These are phyloP conservation scores for Colletotrichum orchidophilum DNA, from an alignment of 2,329 filamentous ascomycete species.

Conservation along the genomic window DNA sequence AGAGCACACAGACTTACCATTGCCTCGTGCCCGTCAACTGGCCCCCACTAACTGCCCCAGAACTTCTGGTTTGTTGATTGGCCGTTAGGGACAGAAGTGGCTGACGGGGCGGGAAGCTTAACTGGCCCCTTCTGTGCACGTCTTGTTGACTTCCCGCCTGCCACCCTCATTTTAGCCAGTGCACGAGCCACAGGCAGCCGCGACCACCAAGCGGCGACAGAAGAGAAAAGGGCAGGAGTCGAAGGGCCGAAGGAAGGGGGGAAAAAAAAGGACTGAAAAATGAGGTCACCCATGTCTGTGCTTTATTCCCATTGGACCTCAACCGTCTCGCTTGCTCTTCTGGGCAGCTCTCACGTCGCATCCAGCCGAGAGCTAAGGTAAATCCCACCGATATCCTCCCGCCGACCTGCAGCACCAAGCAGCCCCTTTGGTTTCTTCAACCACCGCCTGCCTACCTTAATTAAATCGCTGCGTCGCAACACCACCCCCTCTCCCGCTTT, in stretches of 20 bases:
- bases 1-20: not conserved
- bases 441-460: not conserved
- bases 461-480: not conserved
- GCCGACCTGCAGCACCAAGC: conserved; percentile 6
- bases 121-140: no score
- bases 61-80: not conserved
- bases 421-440: not conserved
- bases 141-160: conserved; percentile 7
- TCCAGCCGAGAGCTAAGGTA: not conserved
- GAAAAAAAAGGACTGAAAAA: conserved; percentile 5
- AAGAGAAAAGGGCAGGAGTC: conserved; percentile 4
- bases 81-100: conserved; percentile 11
- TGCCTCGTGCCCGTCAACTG: not conserved
- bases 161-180: not conserved
- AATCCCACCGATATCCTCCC: conserved; percentile 3
- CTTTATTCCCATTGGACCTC: not conserved
- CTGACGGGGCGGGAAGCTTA: conserved; percentile 17
- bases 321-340: not conserved
- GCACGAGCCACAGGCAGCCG: conserved; percentile 14
- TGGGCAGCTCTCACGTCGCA: not conserved
- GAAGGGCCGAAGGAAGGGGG: not conserved
- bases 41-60: no score
- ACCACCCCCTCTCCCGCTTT: not conserved
- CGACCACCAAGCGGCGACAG: not conserved
- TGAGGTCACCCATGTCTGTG: conserved; percentile 31